Evolutionary conservation across 2,329 filamentous ascomycete species (phyloP).

Genomic region (Dactylonectria estremocensis): DNA sequence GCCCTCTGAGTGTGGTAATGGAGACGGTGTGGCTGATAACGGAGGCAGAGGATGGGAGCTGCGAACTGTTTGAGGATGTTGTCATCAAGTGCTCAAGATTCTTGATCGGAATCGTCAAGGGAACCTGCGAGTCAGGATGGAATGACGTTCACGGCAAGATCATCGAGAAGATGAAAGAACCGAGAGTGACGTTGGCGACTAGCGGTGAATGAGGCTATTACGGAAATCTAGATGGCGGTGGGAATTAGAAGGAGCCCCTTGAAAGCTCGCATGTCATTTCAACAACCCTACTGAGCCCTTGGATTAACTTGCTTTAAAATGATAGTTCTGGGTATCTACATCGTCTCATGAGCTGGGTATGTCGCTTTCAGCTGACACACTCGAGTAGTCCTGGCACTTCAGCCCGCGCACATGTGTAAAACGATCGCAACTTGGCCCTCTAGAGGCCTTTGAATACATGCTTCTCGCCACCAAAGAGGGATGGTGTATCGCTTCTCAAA

Average conservation of each 20-base stretch:
- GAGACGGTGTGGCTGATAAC: conserved; percentile 67
- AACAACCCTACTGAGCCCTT: not conserved
- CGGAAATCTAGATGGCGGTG: not conserved
- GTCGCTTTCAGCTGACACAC: not conserved
- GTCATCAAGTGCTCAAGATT: conserved; percentile 66
- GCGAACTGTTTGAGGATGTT: conserved; percentile 66
- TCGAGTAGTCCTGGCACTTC: not conserved
- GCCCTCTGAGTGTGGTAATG: conserved; percentile 66
- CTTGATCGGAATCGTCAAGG: conserved; percentile 64
- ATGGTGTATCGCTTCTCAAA: conserved; percentile 41
- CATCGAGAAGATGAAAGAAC: conserved; percentile 54
- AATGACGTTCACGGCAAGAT: conserved; percentile 66
- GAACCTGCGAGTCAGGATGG: conserved; percentile 67
- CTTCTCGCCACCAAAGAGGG: conserved; percentile 40
- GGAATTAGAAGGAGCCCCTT: conserved; percentile 2
- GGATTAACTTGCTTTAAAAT: not conserved
- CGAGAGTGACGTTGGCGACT: not conserved
- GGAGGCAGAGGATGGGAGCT: conserved; percentile 49
- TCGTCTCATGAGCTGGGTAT: conserved; percentile 2
- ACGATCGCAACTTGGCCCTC: not conserved
- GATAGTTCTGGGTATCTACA: conserved; percentile 15
- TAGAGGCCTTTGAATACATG: conserved; percentile 21
- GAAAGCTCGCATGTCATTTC: conserved; percentile 1
- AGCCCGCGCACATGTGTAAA: not conserved
- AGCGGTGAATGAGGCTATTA: not conserved